Conservation (phyloP, 441 rosid species). For the Gossypium schwendimanii region DNA sequence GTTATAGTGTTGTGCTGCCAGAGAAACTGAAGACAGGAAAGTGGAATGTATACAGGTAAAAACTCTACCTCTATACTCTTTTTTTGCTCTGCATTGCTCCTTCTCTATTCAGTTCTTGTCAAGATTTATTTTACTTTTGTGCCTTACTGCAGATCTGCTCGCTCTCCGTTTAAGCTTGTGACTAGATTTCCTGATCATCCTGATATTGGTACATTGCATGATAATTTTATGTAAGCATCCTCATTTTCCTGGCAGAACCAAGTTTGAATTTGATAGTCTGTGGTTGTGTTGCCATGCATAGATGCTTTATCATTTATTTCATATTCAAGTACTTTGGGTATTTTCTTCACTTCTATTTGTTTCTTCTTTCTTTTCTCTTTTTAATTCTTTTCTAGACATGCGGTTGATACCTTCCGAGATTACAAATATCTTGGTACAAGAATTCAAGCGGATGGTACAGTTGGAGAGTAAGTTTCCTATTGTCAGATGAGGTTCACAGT, state of each 20-base stretch:
- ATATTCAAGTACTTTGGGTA: conserved; percentile 4
- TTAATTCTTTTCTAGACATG: conserved; percentile 38
- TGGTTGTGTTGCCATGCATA: background rate
- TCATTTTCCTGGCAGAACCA: conserved; percentile 11
- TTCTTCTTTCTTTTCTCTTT: conserved; percentile 2
- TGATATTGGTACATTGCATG: conserved; percentile 84
- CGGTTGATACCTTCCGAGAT: conserved; percentile 73
- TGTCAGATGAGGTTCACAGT: conserved; percentile 6
- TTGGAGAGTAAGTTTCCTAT: conserved; percentile 76
- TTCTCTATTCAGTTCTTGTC: background rate
- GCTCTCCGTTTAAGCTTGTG: conserved; percentile 70
- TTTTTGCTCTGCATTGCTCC: background rate
- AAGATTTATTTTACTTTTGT: conserved; percentile 4
- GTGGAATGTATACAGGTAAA: conserved; percentile 93
- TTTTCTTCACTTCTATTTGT: conserved; percentile 10
- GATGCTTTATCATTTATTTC: background rate
- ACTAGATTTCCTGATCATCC: conserved; percentile 83
- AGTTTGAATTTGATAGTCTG: conserved; percentile 1
- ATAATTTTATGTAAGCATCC: conserved; percentile 77
- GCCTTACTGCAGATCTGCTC: conserved; percentile 58
- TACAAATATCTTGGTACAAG: conserved; percentile 91
- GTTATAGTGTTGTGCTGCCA: conserved; percentile 91
- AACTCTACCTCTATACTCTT: conserved; percentile 8
- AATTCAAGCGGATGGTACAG: conserved; percentile 79
- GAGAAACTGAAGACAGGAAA: conserved; percentile 86